phyloP scores from a whole-genome alignment of 106 monocot genomes.

The Alisma plantagoaquatica region DNA sequence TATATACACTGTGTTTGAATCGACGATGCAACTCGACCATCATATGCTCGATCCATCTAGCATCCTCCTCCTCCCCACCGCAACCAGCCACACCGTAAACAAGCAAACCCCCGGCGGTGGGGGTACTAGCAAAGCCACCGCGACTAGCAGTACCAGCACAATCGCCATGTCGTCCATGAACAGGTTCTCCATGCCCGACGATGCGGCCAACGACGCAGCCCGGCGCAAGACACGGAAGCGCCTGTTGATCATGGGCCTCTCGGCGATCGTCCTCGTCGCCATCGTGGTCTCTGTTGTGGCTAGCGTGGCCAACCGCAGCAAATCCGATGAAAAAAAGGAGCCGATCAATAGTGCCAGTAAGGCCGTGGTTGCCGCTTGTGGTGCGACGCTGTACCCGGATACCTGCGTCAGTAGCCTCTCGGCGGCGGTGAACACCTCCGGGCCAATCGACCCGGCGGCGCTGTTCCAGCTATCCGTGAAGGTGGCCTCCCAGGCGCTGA shows the following conservation, averaged over 20 bases:
- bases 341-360: neutral
- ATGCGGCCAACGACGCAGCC: neutral
- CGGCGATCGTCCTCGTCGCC: conserved; percentile 7
- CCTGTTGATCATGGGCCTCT: neutral
- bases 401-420: conserved; percentile 6
- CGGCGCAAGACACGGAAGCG: neutral
- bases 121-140: no score
- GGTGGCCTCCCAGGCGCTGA: no score
- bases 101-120: no score
- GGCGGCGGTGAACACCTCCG: no score
- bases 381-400: conserved; percentile 1
- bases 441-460: neutral
- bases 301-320: neutral
- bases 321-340: neutral
- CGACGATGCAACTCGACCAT: no score
- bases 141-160: no score
- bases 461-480: no score
- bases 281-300: conserved; percentile 8
- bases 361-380: conserved; percentile 5
- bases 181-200: neutral
- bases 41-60: no score
- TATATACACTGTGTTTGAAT: no score
- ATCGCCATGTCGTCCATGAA: neutral
- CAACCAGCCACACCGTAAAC: no score
- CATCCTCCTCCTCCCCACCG: no score